Evolutionary conservation across 1,284 basidiomycete species (phyloP).

Genomic region (Cryptococcus neoformans): DNA sequence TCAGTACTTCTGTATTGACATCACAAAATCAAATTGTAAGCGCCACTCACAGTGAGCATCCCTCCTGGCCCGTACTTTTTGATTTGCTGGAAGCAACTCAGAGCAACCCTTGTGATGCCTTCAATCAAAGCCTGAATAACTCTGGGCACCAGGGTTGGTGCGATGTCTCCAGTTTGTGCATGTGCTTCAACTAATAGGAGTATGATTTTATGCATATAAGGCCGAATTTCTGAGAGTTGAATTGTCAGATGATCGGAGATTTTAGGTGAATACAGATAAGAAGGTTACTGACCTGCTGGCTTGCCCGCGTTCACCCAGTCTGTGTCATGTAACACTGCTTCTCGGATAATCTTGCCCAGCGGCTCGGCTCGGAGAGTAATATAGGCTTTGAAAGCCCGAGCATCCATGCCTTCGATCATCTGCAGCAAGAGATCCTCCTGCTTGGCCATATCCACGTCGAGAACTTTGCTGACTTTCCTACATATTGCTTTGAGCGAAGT

Average conservation of each 20-base stretch:
- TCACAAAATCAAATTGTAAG: background rate
- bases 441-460: conserved; percentile 69
- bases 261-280: background rate
- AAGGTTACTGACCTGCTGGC: conserved; percentile 64
- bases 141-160: conserved; percentile 74
- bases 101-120: conserved; percentile 73
- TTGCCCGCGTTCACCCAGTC: conserved; percentile 90
- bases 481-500: conserved; percentile 74
- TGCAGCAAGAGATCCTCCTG: conserved; percentile 74
- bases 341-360: conserved; percentile 67
- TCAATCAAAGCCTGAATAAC: conserved; percentile 80
- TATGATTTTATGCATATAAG: conserved; percentile 88
- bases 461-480: conserved; percentile 71
- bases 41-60: conserved; percentile 78
- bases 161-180: conserved; percentile 78
- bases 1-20: background rate
- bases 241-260: background rate
- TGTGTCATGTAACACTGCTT: conserved; percentile 77
- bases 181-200: conserved; percentile 89
- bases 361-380: conserved; percentile 69
- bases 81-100: conserved; percentile 80
- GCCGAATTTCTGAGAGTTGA: conserved; percentile 69
- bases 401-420: conserved; percentile 78
- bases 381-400: conserved; percentile 82
- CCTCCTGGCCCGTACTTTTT: conserved; percentile 94